Evolutionary conservation across 2,329 filamentous ascomycete species (phyloP).

Genomic region (Didymella pomorum): DNA sequence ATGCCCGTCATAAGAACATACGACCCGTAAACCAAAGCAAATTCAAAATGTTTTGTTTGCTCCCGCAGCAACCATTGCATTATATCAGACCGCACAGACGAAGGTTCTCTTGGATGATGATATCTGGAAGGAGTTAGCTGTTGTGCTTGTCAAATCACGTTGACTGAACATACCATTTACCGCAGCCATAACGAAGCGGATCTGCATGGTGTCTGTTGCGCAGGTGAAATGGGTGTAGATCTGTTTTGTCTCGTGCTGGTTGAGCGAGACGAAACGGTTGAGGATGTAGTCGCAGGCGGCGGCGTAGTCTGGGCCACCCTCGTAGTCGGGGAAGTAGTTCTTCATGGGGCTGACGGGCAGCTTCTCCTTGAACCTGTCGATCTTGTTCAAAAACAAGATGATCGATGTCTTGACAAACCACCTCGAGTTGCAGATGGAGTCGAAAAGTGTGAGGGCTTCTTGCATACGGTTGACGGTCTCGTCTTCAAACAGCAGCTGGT

Average conservation of each 20-base stretch:
- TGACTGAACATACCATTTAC: conserved; percentile 81
- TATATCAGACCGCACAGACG: conserved; percentile 96
- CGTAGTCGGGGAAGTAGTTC: conserved; percentile 80
- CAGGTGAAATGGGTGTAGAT: conserved; percentile 99
- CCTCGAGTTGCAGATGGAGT: conserved; percentile 75
- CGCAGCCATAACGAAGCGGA: conserved; percentile 99
- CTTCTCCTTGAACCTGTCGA: conserved; percentile 79
- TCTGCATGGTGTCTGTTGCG: conserved; percentile 97
- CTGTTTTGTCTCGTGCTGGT: conserved; percentile 99
- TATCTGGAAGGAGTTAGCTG: conserved; percentile 72
- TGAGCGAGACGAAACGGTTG: conserved; percentile 96
- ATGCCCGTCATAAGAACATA: conserved; percentile 47
- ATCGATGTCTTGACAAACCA: conserved; percentile 78
- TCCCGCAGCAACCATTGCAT: conserved; percentile 44
- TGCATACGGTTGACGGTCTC: conserved; percentile 85
- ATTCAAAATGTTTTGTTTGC: conserved; percentile 39
- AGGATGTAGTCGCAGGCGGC: conserved; percentile 98
- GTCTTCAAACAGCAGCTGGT: conserved; percentile 94
- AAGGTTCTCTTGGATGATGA: conserved; percentile 99
- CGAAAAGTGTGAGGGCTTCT: conserved; percentile 74
- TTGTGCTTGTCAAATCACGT: neutral
- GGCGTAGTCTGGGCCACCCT: conserved; percentile 90
- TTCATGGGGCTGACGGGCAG: conserved; percentile 76
- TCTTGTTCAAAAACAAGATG: conserved; percentile 78
- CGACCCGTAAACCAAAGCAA: conserved; percentile 48